Conservation (phyloP, 768 basidiomycete species). For the Collybia sordida region DNA sequence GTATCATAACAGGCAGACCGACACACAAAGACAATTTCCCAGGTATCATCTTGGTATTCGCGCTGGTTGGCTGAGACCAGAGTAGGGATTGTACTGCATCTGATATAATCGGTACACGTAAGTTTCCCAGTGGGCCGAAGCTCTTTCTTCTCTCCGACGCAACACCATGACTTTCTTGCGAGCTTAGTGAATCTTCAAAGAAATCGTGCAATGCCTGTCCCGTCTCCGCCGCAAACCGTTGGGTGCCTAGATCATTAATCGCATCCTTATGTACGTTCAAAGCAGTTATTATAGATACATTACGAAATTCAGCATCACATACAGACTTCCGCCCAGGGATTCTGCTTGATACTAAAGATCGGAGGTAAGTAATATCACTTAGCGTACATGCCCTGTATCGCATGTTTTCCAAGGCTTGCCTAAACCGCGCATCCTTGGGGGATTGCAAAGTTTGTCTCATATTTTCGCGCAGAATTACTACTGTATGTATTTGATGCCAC, state of each 20-base stretch:
- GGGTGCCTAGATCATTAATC: constrained; percentile 30
- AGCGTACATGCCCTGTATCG: constrained; percentile 36
- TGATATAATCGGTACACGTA: background rate
- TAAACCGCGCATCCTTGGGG: constrained; percentile 20
- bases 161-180: background rate
- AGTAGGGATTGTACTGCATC: background rate
- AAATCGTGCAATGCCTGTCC: constrained; percentile 19
- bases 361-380: constrained; percentile 33
- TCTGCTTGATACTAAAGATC: constrained; percentile 18
- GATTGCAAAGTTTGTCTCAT: constrained; percentile 28
- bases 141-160: background rate
- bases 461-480: constrained; percentile 27
- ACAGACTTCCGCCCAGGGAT: constrained; percentile 9
- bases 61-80: background rate
- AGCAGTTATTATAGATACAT: constrained; percentile 37
- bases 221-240: constrained; percentile 32
- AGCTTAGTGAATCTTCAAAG: constrained; percentile 19
- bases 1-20: constrained; percentile 32
- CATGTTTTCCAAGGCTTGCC: constrained; percentile 35
- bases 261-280: constrained; percentile 34
- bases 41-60: constrained; percentile 6
- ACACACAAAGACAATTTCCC: constrained; percentile 27
- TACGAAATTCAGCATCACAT: constrained; percentile 18
- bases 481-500: constrained; percentile 28
- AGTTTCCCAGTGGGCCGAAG: too few relatives aligned